Base-by-base conservation (phyloP, 257 asterid species). In the Solanum corneliomulleri region DNA sequence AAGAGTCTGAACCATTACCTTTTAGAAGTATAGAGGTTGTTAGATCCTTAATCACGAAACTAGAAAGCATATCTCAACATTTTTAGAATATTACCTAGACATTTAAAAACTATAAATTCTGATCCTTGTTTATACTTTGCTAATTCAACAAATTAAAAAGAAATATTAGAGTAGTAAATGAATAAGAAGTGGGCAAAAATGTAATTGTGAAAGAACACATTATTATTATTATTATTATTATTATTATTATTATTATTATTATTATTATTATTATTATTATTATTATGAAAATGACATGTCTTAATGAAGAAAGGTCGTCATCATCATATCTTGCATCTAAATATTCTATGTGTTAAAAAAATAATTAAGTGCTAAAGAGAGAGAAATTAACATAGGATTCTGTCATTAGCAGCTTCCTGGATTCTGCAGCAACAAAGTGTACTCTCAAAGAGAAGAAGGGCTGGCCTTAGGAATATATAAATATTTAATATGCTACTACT, bases 351-450 rank as follows among this genome's bases (percentile, higher is more conserved):
- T 6, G 18, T 25, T 27, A 10, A 47, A 80, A 47, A 47, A 47
- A 80, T 29, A 80, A 80, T 80, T 47, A 41, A 47, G 18, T 29
- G 1, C 15, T 16, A 47, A 42, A 70, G 71, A 86, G 82, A 71
- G 80, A 80, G 80, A 72, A 21, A 37, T 6, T 87, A 88, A 88
- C 95, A 87, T 90, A 84, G 93, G 92, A 92, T 92, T 69, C 94
- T 85, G 89, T 74, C 69, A 87, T 78, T 71, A 31, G 97, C 94
- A 93, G 93, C 93, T 94, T 93, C 97, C 88, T 25, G 95, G 94
- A 90, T 92, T 89, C 88, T 90, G 91, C 92, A 88, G 84, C 87
- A 87, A 88, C 80, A 27, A 31, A 80, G 42, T 75, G 18, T 49
- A 35, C 66, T 77, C 37, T 3, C 39, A 77, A 25, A 31, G 68